Percentiles rank a stretch among this genome's conserved stretches.
These are phyloP conservation scores for Pseudonitzschia delicatissima DNA, from an alignment of 108 stramenopile genomes.

Conservation along the genomic window DNA sequence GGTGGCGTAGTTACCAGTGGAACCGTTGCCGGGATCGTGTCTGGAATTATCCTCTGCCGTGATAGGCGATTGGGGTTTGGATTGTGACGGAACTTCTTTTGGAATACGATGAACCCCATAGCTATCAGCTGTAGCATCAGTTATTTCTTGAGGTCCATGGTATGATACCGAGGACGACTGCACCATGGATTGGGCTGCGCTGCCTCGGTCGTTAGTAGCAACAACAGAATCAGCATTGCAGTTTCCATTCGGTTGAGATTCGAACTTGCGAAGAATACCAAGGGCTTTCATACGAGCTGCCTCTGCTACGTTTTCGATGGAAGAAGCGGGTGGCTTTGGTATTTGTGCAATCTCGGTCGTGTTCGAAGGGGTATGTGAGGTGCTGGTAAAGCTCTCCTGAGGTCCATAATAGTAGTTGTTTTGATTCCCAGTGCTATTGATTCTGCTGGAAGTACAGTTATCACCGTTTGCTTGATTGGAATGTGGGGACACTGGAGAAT, in stretches of 20 bases:
- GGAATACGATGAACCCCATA: not conserved
- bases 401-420: slow-evolving; percentile 1
- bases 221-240: too few relatives aligned
- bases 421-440: not conserved
- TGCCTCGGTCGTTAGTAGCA: too few relatives aligned
- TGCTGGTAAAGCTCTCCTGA: not conserved
- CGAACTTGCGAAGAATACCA: slow-evolving; percentile 24
- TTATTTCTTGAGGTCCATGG: too few relatives aligned
- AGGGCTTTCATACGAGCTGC: slow-evolving; percentile 13
- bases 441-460: not conserved
- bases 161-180: too few relatives aligned
- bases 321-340: not conserved
- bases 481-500: not conserved
- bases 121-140: too few relatives aligned
- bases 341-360: not conserved
- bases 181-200: too few relatives aligned
- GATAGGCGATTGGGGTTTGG: not conserved
- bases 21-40: not conserved
- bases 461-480: not conserved
- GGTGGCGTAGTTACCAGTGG: not conserved
- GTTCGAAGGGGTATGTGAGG: not conserved
- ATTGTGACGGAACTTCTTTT: not conserved
- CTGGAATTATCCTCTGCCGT: not conserved
- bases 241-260: not conserved
- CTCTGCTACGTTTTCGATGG: slow-evolving; percentile 11